phyloP scores from a whole-genome alignment of 2,329 filamentous ascomycete genomes.

The Erysiphe neolycopersici region DNA sequence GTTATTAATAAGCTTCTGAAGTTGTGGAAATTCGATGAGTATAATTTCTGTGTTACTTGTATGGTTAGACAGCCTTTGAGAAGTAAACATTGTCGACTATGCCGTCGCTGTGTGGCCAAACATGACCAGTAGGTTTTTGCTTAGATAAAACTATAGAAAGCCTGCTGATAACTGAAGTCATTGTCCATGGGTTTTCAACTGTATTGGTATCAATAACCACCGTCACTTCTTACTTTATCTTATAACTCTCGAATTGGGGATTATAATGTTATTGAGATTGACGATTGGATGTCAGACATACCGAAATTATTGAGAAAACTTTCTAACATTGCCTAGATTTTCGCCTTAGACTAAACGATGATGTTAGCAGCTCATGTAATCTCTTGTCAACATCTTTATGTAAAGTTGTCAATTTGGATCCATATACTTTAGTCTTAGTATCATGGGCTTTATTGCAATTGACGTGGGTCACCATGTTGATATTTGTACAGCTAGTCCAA shows the following conservation, averaged over 20 bases:
- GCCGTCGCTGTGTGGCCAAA: slow-evolving; percentile 77
- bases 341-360: slow-evolving; percentile 20
- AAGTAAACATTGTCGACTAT: slow-evolving; percentile 87
- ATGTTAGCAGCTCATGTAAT: slow-evolving; percentile 34
- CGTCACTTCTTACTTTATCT: slow-evolving; percentile 89
- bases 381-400: slow-evolving; percentile 54
- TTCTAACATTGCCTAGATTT: slow-evolving; percentile 28
- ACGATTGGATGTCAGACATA: slow-evolving; percentile 40
- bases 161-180: slow-evolving; percentile 28
- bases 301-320: not conserved
- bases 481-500: slow-evolving; percentile 81
- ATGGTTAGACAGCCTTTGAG: slow-evolving; percentile 82
- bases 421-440: slow-evolving; percentile 56
- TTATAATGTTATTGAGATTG: slow-evolving; percentile 44
- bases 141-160: not conserved
- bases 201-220: slow-evolving; percentile 84
- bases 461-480: slow-evolving; percentile 90
- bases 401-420: slow-evolving; percentile 48
- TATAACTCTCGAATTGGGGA: slow-evolving; percentile 46
- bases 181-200: slow-evolving; percentile 96
- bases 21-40: slow-evolving; percentile 73
- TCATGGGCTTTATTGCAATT: slow-evolving; percentile 66
- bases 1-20: slow-evolving; percentile 69
- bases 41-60: slow-evolving; percentile 80
- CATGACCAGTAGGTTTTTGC: slow-evolving; percentile 57